Conservation (phyloP, 495 filamentous ascomycete species). For the Hypoxylon fragiforme region DNA sequence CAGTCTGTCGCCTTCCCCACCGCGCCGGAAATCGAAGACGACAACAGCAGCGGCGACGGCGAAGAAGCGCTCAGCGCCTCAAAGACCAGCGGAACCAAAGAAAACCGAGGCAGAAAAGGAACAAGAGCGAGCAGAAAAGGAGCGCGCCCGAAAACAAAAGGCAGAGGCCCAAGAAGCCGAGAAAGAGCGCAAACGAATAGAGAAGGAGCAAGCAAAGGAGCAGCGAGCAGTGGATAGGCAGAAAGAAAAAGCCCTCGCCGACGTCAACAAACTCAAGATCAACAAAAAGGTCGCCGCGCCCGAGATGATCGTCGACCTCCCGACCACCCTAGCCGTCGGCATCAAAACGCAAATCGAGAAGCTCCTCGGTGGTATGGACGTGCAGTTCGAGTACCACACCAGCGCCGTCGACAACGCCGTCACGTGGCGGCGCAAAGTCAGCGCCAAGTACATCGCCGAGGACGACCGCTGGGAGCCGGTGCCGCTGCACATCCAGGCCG, state of each 20-base stretch:
- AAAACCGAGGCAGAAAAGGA: slow-evolving; percentile 43
- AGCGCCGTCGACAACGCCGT: slow-evolving; percentile 62
- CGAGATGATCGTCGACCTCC: slow-evolving; percentile 86
- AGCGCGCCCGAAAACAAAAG: slow-evolving; percentile 42
- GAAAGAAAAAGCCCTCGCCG: slow-evolving; percentile 66
- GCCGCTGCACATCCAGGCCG: slow-evolving; percentile 57
- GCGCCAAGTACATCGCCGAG: slow-evolving; percentile 62
- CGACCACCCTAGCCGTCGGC: slow-evolving; percentile 55
- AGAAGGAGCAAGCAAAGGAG: slow-evolving; percentile 59
- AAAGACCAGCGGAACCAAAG: slow-evolving; percentile 25
- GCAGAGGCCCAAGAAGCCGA: slow-evolving; percentile 56
- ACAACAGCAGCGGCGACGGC: neutral
- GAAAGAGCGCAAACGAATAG: slow-evolving; percentile 52
- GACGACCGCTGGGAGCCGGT: slow-evolving; percentile 70
- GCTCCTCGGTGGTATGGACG: slow-evolving; percentile 48
- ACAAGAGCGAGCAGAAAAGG: too few species aligned
- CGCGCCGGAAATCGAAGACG: slow-evolving; percentile 6
- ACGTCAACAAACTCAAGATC: slow-evolving; percentile 74
- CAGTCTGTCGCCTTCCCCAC: slow-evolving; percentile 27
- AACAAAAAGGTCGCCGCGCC: slow-evolving; percentile 75
- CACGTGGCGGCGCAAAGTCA: slow-evolving; percentile 75
- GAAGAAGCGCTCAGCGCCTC: slow-evolving; percentile 1
- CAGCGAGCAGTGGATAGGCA: slow-evolving; percentile 68
- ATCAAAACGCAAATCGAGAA: slow-evolving; percentile 62
- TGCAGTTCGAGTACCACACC: slow-evolving; percentile 47